Evolutionary conservation across 2,329 filamentous ascomycete genomes (phyloP).

Genomic region (Tolypocladium ovalisporum): DNA sequence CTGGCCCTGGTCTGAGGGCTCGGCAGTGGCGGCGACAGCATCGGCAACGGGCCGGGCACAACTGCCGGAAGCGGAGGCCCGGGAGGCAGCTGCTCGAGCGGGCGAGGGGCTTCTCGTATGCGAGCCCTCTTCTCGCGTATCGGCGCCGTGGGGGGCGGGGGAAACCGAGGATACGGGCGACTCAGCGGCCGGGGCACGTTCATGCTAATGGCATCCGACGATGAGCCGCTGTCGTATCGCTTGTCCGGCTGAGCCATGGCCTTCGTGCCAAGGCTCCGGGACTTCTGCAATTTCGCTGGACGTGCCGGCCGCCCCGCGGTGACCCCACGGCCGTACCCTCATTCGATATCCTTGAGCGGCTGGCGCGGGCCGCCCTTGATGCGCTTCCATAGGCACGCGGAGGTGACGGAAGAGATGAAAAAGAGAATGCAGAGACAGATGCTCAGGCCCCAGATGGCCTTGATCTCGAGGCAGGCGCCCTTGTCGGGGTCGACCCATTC

Average conservation of each 20-base stretch:
- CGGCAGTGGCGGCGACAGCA: constrained; percentile 1
- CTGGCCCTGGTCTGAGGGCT: constrained; percentile 11
- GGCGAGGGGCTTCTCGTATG: constrained; percentile 12
- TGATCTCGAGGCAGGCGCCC: constrained; percentile 70
- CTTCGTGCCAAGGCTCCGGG: constrained; percentile 25
- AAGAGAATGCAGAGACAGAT: constrained; percentile 70
- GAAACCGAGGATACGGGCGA: constrained; percentile 15
- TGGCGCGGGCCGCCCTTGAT: constrained; percentile 29
- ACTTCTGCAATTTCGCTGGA: constrained; percentile 11
- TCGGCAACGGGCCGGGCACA: constrained; percentile 1
- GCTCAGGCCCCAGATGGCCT: constrained; percentile 76
- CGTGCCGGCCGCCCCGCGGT: constrained; percentile 8
- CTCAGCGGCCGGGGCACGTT: constrained; percentile 7
- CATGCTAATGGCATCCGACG: constrained; percentile 17
- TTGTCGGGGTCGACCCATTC: constrained; percentile 40
- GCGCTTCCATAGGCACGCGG: constrained; percentile 51
- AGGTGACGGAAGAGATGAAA: constrained; percentile 48
- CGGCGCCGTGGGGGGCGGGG: constrained; percentile 26
- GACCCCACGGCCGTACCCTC: constrained; percentile 35
- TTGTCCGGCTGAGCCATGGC: constrained; percentile 21
- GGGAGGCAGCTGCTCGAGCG: constrained; percentile 18
- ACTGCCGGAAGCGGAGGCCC: constrained; percentile 14
- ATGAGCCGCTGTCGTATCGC: constrained; percentile 18
- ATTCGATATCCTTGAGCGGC: constrained; percentile 37
- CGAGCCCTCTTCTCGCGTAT: constrained; percentile 12